These are phyloP conservation scores for Penicillium diatomitis DNA, from an alignment of 495 filamentous ascomycete genomes.

Conservation along the genomic window DNA sequence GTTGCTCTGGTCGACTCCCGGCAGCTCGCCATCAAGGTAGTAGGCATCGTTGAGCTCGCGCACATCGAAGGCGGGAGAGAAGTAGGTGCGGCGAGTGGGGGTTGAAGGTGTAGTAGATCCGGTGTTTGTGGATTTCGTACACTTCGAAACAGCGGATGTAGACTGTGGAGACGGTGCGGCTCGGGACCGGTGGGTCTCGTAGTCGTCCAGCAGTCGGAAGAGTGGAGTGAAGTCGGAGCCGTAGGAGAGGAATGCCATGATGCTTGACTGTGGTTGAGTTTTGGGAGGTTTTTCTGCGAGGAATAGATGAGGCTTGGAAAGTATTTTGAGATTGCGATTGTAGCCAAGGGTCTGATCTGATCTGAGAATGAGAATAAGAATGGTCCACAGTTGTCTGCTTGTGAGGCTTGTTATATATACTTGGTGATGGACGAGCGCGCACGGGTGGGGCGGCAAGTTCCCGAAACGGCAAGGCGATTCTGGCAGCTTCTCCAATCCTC, in stretches of 20 bases:
- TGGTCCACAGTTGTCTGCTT: background rate
- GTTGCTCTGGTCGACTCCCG: constrained; percentile 70
- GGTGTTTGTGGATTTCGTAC: background rate
- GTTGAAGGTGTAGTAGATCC: constrained; percentile 10
- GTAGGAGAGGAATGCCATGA: constrained; percentile 60
- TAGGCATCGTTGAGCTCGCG: constrained; percentile 58
- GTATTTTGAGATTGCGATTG: background rate
- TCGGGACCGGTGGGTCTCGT: constrained; percentile 42
- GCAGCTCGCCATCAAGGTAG: constrained; percentile 80
- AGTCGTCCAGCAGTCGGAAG: constrained; percentile 71
- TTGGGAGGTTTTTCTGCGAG: background rate
- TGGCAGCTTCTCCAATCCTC: background rate
- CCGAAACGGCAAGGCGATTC: constrained; percentile 1
- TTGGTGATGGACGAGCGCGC: background rate
- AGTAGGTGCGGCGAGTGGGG: constrained; percentile 28
- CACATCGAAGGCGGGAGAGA: constrained; percentile 74
- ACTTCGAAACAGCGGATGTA: no score
- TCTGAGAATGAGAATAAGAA: background rate
- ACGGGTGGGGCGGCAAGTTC: background rate
- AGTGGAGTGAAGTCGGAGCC: constrained; percentile 52
- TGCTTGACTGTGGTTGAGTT: background rate
- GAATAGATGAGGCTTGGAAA: background rate
- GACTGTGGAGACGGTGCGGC: constrained; percentile 2
- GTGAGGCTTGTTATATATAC: constrained; percentile 1
- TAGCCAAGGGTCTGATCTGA: background rate